Conservation (phyloP, 352 stramenopile genomes). For the Peronospora belbahrii region DNA sequence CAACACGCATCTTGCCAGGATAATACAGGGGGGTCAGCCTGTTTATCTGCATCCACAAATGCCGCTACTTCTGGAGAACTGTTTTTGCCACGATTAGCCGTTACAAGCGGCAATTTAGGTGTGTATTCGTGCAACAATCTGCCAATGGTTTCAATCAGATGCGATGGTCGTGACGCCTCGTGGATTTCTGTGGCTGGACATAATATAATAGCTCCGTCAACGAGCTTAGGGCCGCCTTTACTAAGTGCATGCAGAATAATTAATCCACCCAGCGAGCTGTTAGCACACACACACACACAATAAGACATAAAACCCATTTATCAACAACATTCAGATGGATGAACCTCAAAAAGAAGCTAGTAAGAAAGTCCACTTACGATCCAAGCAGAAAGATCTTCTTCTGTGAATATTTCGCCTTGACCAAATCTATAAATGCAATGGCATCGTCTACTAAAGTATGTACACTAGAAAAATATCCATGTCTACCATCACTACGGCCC, state of each 20-base stretch:
- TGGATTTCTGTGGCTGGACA: constrained; percentile 70
- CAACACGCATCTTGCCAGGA: constrained; percentile 58
- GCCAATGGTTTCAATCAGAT: constrained; percentile 36
- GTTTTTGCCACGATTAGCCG: constrained; percentile 51
- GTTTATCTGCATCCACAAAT: constrained; percentile 45
- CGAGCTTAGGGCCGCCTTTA: constrained; percentile 36
- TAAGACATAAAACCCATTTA: too few species aligned
- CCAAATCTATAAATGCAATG: constrained; percentile 48
- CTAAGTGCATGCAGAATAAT: constrained; percentile 53
- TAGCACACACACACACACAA: constrained; percentile 6
- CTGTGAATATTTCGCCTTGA: constrained; percentile 50
- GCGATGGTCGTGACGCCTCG: constrained; percentile 37
- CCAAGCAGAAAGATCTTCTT: constrained; percentile 69
- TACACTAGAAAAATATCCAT: constrained; percentile 68
- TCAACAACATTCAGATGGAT: too few species aligned
- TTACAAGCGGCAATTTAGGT: constrained; percentile 59
- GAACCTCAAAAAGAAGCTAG: too few species aligned
- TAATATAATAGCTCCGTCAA: constrained; percentile 63
- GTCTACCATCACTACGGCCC: constrained; percentile 62
- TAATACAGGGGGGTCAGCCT: constrained; percentile 66
- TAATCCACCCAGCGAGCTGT: constrained; percentile 62
- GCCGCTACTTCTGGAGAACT: constrained; percentile 52
- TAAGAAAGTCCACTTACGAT: constrained; percentile 46
- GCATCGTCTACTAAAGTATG: constrained; percentile 54
- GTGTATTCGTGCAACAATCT: constrained; percentile 45